Percentiles rank a stretch among this genome's conserved stretches.
These are phyloP conservation scores for Termitomyces sp. DNA, from an alignment of 768 basidiomycete species.

Conservation along the genomic window DNA sequence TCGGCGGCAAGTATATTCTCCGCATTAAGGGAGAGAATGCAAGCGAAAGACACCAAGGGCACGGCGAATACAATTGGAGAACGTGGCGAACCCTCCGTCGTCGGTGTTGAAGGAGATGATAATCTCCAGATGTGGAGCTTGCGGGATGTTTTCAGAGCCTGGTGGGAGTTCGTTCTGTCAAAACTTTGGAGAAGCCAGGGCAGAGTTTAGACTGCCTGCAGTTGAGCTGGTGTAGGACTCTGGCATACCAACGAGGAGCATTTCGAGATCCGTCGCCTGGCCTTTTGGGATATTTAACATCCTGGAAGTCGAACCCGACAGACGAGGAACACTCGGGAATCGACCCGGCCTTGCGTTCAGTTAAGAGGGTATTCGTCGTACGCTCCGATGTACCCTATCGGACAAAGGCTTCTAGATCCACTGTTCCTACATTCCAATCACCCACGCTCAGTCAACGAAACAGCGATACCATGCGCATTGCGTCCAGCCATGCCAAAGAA, in stretches of 20 bases:
- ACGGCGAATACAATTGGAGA: not conserved
- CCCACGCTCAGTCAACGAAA: not conserved
- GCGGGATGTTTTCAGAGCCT: constrained; percentile 7
- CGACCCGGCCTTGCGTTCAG: not conserved
- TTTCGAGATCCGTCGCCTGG: not conserved
- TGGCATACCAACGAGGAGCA: not conserved
- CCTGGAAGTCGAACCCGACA: no score
- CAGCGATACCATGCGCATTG: not conserved
- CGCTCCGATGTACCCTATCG: not conserved
- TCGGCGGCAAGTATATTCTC: constrained; percentile 49
- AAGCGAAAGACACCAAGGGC: constrained; percentile 3
- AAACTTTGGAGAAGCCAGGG: constrained; percentile 2
- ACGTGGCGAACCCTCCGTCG: not conserved
- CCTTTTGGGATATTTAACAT: no score
- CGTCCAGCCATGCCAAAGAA: not conserved
- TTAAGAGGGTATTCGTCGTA: not conserved
- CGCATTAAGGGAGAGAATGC: constrained; percentile 30
- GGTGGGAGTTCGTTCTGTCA: constrained; percentile 4
- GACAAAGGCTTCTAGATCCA: not conserved
- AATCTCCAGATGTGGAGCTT: constrained; percentile 2
- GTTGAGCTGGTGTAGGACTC: not conserved
- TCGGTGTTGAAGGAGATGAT: not conserved
- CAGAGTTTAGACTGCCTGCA: not conserved
- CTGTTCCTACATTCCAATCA: not conserved
- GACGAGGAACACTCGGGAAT: not conserved